phyloP scores from a whole-genome alignment of 108 stramenopile genomes.

The Seminavis robusta region DNA sequence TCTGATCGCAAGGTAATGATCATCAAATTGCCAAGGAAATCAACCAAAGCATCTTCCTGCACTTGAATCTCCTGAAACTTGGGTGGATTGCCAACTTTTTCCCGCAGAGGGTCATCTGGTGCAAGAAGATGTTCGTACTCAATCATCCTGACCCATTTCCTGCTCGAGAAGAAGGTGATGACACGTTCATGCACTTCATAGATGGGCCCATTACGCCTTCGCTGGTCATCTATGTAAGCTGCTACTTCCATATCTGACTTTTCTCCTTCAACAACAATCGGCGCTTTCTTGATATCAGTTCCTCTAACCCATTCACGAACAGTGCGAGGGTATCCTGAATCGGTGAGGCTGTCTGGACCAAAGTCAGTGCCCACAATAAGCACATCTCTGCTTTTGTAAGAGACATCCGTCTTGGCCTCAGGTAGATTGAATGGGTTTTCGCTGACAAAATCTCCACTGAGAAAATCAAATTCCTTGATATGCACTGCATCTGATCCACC shows the following conservation, averaged over 20 bases:
- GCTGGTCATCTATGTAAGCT: slow-evolving; percentile 63
- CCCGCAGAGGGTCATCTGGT: slow-evolving; percentile 33
- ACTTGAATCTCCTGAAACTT: slow-evolving; percentile 68
- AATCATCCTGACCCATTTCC: slow-evolving; percentile 49
- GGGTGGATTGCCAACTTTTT: slow-evolving; percentile 22
- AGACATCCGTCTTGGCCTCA: slow-evolving; percentile 74
- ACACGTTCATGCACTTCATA: slow-evolving; percentile 68
- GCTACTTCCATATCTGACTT: slow-evolving; percentile 77
- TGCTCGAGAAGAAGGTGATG: slow-evolving; percentile 83
- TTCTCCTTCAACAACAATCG: slow-evolving; percentile 85
- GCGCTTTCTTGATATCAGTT: slow-evolving; percentile 77
- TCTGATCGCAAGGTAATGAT: slow-evolving; percentile 73
- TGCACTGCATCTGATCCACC: slow-evolving; percentile 90
- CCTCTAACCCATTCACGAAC: slow-evolving; percentile 89
- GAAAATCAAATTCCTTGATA: slow-evolving; percentile 86
- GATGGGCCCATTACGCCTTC: slow-evolving; percentile 62
- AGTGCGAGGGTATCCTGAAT: slow-evolving; percentile 87
- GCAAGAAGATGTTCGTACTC: slow-evolving; percentile 45
- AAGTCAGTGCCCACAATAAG: slow-evolving; percentile 62
- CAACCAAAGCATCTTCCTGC: slow-evolving; percentile 60
- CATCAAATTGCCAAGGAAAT: slow-evolving; percentile 59
- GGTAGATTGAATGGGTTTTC: slow-evolving; percentile 58
- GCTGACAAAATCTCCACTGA: slow-evolving; percentile 63
- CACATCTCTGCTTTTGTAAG: slow-evolving; percentile 59
- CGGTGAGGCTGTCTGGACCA: slow-evolving; percentile 76